Percentiles rank a stretch among this genome's conserved stretches.
These are phyloP conservation scores for Nicotiana knightiana DNA, from an alignment of 257 asterid species.

Conservation along the genomic window DNA sequence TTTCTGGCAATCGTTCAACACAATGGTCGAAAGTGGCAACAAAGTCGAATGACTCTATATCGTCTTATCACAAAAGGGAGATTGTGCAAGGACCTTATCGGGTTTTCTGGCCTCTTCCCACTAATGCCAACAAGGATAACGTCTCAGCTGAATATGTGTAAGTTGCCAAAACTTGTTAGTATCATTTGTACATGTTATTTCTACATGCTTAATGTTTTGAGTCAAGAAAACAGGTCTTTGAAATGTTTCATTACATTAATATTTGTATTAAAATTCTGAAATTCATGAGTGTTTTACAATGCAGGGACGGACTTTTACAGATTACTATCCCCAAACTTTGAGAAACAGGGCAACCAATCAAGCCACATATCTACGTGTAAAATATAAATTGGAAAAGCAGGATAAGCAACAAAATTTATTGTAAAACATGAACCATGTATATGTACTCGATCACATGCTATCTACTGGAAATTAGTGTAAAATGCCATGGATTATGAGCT, in stretches of 20 bases:
- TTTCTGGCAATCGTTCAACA: slow-evolving; percentile 49
- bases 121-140: slow-evolving; percentile 44
- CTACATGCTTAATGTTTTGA: neutral
- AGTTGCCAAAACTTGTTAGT: slow-evolving; percentile 15
- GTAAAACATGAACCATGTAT: neutral
- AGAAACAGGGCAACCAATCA: slow-evolving; percentile 44
- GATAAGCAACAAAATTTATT: neutral
- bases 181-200: neutral
- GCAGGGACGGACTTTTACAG: slow-evolving; percentile 72
- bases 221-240: neutral
- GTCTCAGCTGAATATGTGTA: slow-evolving; percentile 79
- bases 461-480: neutral
- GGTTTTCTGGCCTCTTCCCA: slow-evolving; percentile 70
- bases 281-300: neutral
- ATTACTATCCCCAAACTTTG: slow-evolving; percentile 53
- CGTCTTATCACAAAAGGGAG: slow-evolving; percentile 55
- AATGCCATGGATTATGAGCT: neutral
- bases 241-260: neutral
- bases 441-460: neutral
- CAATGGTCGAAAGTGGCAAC: slow-evolving; percentile 18
- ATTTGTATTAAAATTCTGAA: neutral
- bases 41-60: slow-evolving; percentile 24
- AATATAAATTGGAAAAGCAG: neutral
- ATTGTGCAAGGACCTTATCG: slow-evolving; percentile 59
- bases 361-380: slow-evolving; percentile 27